phyloP scores from a whole-genome alignment of 176 grass and related monocot genomes.

The Oryza officinalis region DNA sequence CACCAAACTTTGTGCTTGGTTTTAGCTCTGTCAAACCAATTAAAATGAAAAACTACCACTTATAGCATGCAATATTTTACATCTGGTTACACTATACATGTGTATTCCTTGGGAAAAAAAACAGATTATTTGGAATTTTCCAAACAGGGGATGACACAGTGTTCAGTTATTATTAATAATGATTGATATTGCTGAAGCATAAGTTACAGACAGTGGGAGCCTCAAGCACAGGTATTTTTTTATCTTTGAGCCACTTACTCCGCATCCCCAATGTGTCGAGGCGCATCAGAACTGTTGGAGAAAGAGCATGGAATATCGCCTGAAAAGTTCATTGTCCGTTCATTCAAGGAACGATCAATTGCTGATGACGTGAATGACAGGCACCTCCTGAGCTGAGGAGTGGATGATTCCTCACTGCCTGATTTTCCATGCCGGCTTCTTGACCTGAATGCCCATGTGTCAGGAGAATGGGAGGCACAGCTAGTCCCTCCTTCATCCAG shows the following conservation, averaged over 20 bases:
- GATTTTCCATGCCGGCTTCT: constrained; percentile 20
- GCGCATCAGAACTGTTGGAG: constrained; percentile 33
- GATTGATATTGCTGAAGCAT: background rate
- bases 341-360: constrained; percentile 33
- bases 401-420: constrained; percentile 37
- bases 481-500: constrained; percentile 9
- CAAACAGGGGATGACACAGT: background rate
- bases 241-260: constrained; percentile 35
- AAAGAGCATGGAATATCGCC: constrained; percentile 26
- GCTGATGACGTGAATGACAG: constrained; percentile 52
- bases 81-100: too few relatives aligned
- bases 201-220: background rate
- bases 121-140: background rate
- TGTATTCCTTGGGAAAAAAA: background rate
- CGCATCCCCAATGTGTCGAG: constrained; percentile 29
- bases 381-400: constrained; percentile 53
- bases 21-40: background rate
- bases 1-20: background rate
- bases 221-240: background rate
- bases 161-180: background rate
- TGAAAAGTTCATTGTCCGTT: constrained; percentile 35
- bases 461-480: constrained; percentile 26
- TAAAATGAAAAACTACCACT: background rate
- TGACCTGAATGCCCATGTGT: constrained; percentile 38
- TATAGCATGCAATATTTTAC: background rate